Conservation (phyloP, 306 rosid species). For the Inga leiocalycina region DNA sequence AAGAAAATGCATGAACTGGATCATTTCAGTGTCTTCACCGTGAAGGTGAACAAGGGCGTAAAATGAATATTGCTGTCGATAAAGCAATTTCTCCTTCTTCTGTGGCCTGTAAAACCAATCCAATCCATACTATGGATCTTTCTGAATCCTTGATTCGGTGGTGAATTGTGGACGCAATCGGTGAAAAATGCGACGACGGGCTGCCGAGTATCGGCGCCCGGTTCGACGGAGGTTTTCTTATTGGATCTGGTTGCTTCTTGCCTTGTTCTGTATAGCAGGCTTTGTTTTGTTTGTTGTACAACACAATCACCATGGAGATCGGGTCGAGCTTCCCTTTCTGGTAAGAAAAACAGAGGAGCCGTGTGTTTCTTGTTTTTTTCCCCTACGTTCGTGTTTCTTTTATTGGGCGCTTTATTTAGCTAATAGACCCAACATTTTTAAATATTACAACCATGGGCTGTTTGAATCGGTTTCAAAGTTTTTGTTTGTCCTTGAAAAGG, state of each 20-base stretch:
- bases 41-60: neutral
- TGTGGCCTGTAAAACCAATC: slow-evolving; percentile 38
- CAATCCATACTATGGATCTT: slow-evolving; percentile 37
- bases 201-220: slow-evolving; percentile 93
- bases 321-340: slow-evolving; percentile 51
- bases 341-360: slow-evolving; percentile 36
- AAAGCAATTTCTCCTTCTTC: neutral
- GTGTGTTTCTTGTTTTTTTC: neutral
- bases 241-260: slow-evolving; percentile 91
- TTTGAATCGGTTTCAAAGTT: slow-evolving; percentile 5
- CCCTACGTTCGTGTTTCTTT: neutral
- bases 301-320: slow-evolving; percentile 74
- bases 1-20: slow-evolving; percentile 17
- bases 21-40: neutral
- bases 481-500: neutral
- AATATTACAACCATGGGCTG: neutral
- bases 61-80: neutral
- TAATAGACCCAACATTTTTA: neutral
- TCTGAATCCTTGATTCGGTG: slow-evolving; percentile 37
- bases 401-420: slow-evolving; percentile 2
- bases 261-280: slow-evolving; percentile 63
- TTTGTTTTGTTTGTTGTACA: slow-evolving; percentile 71
- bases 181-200: slow-evolving; percentile 84
- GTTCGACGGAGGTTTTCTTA: slow-evolving; percentile 66
- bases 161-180: slow-evolving; percentile 46